Percentiles rank a stretch among this genome's conserved stretches.
Conservation (phyloP, 805 yeast species). For the Hanseniaspora occidentalis region DNA sequence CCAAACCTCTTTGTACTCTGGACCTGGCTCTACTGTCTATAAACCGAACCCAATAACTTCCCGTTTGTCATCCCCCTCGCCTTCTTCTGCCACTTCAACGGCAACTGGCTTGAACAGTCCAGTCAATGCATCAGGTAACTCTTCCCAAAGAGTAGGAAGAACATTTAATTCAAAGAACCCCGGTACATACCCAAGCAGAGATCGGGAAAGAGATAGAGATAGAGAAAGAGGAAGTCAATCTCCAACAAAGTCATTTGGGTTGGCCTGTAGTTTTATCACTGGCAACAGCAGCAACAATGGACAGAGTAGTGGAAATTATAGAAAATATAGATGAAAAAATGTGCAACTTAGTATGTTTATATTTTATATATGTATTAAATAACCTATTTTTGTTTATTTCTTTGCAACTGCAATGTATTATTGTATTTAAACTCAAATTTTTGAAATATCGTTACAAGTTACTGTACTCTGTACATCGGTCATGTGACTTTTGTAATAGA, state of each 20-base stretch:
- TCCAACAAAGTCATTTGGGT: conserved; percentile 3
- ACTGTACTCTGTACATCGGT: too few species aligned
- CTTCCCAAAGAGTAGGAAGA: conserved; percentile 5
- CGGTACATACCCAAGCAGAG: conserved; percentile 4
- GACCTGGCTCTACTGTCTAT: too few species aligned
- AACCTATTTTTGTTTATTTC: too few species aligned
- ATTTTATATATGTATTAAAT: too few species aligned
- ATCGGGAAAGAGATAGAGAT: conserved; percentile 10
- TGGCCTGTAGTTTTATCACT: conserved; percentile 3
- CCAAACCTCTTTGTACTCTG: too few species aligned
- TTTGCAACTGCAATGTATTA: too few species aligned
- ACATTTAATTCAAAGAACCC: conserved; percentile 5
- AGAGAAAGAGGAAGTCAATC: conserved; percentile 5
- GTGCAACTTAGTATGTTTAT: too few species aligned
- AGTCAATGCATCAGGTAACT: too few species aligned
- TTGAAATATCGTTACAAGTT: too few species aligned
- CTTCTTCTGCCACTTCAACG: neutral
- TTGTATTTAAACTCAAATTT: too few species aligned
- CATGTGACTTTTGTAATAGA: too few species aligned
- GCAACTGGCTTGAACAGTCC: neutral
- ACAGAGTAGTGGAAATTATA: neutral
- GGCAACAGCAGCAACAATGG: neutral
- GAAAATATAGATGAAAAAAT: too few species aligned
- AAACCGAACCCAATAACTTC: neutral
- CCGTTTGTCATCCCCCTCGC: neutral